Conservation (phyloP, 2,329 filamentous ascomycete genomes). For the Arthrobotrys musiformis region DNA sequence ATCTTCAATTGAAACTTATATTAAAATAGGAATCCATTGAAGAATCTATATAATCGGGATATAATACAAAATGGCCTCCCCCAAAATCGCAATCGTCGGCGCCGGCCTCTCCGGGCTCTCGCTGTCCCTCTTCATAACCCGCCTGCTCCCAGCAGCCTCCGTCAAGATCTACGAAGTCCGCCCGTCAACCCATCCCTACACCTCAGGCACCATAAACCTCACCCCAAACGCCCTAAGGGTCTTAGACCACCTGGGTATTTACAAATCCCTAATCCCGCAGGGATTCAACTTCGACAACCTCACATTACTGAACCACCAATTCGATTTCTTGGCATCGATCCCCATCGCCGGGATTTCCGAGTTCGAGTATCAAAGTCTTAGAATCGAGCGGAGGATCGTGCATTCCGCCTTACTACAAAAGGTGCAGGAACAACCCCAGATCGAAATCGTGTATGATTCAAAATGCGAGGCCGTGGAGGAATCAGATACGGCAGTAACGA, state of each 20-base stretch:
- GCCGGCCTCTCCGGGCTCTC: slow-evolving; percentile 47
- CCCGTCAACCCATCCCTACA: slow-evolving; percentile 63
- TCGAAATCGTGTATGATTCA: slow-evolving; percentile 57
- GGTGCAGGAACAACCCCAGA: slow-evolving; percentile 31
- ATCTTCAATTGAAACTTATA: no score
- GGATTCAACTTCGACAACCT: slow-evolving; percentile 68
- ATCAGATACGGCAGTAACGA: slow-evolving; percentile 47
- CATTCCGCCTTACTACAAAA: slow-evolving; percentile 58
- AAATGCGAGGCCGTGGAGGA: slow-evolving; percentile 38
- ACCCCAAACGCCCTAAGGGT: slow-evolving; percentile 66
- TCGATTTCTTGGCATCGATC: slow-evolving; percentile 62
- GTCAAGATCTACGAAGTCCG: slow-evolving; percentile 67
- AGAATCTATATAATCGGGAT: neutral
- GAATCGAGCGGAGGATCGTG: slow-evolving; percentile 60
- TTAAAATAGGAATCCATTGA: no score
- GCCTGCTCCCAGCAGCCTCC: slow-evolving; percentile 62
- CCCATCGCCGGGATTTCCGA: slow-evolving; percentile 66
- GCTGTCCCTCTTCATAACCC: slow-evolving; percentile 65
- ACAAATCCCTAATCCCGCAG: slow-evolving; percentile 63
- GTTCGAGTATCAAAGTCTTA: slow-evolving; percentile 66
- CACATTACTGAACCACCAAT: slow-evolving; percentile 63
- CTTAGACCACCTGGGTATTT: slow-evolving; percentile 63
- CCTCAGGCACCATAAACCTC: slow-evolving; percentile 66
- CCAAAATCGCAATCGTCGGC: slow-evolving; percentile 32
- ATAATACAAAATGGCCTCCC: neutral